phyloP scores from a whole-genome alignment of 139 green algal genomes.

The Chlamydomonas sp. region DNA sequence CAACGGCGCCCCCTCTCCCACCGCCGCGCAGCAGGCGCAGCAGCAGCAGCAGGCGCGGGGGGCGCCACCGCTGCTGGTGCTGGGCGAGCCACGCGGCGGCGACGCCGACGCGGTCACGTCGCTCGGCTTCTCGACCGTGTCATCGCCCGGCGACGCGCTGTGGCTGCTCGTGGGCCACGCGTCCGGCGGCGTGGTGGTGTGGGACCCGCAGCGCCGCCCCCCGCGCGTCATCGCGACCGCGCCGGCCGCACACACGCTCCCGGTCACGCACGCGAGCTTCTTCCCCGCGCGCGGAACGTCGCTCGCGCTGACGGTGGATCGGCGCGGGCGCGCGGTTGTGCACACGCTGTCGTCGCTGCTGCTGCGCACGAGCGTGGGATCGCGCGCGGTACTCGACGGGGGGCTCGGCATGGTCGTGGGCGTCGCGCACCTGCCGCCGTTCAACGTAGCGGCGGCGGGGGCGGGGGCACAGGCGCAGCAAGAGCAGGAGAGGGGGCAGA shows the following conservation, averaged over 20 bases:
- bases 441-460: too few species aligned
- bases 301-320: slow-evolving; percentile 23
- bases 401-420: slow-evolving; percentile 21
- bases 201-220: slow-evolving; percentile 40
- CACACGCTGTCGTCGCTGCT: slow-evolving; percentile 26
- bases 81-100: slow-evolving; percentile 23
- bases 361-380: slow-evolving; percentile 26
- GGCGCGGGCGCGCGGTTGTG: slow-evolving; percentile 25
- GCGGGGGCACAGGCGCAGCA: too few species aligned
- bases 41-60: background rate
- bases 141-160: slow-evolving; percentile 27
- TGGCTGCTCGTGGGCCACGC: slow-evolving; percentile 46
- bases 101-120: slow-evolving; percentile 42
- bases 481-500: background rate
- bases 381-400: slow-evolving; percentile 21
- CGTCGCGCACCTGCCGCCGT: slow-evolving; percentile 39
- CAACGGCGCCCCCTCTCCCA: background rate
- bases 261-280: slow-evolving; percentile 36
- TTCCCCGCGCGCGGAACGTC: slow-evolving; percentile 22
- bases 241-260: slow-evolving; percentile 19
- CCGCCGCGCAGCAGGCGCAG: background rate
- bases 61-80: slow-evolving; percentile 10
- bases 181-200: slow-evolving; percentile 29
- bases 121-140: slow-evolving; percentile 28
- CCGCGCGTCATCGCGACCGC: slow-evolving; percentile 19